Evolutionary conservation across 75 land plant genomes (phyloP).

Genomic region (Cupressus sempervirens): DNA sequence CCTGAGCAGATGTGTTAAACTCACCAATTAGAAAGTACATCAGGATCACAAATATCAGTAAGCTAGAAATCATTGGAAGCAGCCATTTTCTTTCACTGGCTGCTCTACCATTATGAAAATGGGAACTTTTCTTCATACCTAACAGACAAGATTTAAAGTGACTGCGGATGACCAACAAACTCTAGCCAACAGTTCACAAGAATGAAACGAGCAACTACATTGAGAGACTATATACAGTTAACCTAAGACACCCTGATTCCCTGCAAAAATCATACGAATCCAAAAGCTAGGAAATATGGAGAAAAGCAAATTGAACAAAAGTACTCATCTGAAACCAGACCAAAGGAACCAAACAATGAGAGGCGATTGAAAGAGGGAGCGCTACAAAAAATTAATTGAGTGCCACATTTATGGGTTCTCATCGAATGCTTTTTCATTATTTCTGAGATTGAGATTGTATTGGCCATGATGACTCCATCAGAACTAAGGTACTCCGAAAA

Average conservation of each 20-base stretch:
- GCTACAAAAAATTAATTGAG: not conserved
- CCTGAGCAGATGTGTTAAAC: slow-evolving; percentile 28
- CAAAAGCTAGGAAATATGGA: not conserved
- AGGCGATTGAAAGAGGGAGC: not conserved
- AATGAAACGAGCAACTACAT: not conserved
- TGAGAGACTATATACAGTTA: not conserved
- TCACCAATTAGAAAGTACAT: slow-evolving; percentile 8
- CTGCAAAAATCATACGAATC: not conserved
- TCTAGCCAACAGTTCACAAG: not conserved
- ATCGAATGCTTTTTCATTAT: too few relatives aligned
- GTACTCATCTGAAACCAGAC: not conserved
- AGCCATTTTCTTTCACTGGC: not conserved
- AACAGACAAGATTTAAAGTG: not conserved
- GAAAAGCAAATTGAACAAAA: not conserved
- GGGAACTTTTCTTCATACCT: not conserved
- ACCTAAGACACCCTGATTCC: not conserved
- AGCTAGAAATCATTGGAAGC: slow-evolving; percentile 4
- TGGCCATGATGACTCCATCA: not conserved
- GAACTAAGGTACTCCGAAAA: not conserved
- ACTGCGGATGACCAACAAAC: not conserved
- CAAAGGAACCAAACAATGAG: not conserved
- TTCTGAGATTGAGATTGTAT: not conserved
- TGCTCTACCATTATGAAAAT: not conserved
- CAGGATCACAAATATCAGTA: not conserved
- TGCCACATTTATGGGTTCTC: not conserved